These are phyloP conservation scores for Casuarina cunninghamiana DNA, from an alignment of 306 rosid genomes.

Conservation along the genomic window DNA sequence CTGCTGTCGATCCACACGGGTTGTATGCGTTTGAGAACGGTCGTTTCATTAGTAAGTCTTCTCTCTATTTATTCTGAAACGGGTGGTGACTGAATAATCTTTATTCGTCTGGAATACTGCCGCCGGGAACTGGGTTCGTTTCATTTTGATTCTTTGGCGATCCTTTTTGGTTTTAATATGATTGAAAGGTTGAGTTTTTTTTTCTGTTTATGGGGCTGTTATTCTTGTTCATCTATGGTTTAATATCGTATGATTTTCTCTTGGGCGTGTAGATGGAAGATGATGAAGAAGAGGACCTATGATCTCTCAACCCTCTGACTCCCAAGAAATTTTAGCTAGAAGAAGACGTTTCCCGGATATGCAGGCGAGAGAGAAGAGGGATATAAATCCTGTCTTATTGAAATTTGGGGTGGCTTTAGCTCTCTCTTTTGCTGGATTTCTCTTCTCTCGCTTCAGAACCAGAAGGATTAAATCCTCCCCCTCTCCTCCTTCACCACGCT, in stretches of 20 bases:
- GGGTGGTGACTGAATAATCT: not conserved
- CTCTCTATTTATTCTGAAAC: conserved; percentile 11
- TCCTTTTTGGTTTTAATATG: not conserved
- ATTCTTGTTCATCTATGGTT: not conserved
- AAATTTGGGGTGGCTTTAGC: conserved; percentile 74
- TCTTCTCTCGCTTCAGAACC: conserved; percentile 51
- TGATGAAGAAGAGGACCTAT: conserved; percentile 49
- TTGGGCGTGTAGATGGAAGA: conserved; percentile 55
- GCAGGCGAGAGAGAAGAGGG: conserved; percentile 39
- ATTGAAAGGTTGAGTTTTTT: conserved; percentile 14
- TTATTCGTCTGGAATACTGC: not conserved
- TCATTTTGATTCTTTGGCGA: not conserved
- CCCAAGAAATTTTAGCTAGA: conserved; percentile 24
- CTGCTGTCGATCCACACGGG: conserved; percentile 26
- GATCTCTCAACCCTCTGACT: conserved; percentile 19
- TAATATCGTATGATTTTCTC: not conserved
- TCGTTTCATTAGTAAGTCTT: conserved; percentile 19
- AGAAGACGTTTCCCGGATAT: conserved; percentile 19
- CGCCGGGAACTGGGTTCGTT: conserved; percentile 4
- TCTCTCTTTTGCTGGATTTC: conserved; percentile 72
- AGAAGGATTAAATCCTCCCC: conserved; percentile 39
- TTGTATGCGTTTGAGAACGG: conserved; percentile 23
- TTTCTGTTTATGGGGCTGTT: conserved; percentile 11
- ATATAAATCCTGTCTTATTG: conserved; percentile 55
- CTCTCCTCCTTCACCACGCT: conserved; percentile 31